Evolutionary conservation across 2,329 filamentous ascomycete genomes (phyloP).

Genomic region (Pseudogymnoascus sp.): DNA sequence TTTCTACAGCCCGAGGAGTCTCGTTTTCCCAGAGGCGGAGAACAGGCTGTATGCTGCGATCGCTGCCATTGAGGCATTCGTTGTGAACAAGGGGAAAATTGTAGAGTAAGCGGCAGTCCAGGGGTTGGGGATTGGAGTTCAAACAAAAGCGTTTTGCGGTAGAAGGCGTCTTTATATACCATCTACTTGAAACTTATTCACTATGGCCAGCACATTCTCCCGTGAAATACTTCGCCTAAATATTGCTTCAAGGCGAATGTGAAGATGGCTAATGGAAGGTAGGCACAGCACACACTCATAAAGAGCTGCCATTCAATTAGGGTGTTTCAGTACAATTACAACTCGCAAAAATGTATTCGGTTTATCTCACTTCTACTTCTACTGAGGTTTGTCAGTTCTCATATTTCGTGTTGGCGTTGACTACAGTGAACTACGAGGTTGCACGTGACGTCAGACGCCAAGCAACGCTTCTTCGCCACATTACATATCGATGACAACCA

Average conservation of each 20-base stretch:
- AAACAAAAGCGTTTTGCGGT: neutral
- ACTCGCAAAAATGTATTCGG: neutral
- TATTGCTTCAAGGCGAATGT: neutral
- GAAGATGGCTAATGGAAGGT: neutral
- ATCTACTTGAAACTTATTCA: neutral
- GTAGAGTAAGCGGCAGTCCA: conserved; percentile 8
- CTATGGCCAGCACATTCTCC: neutral
- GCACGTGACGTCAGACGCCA: neutral
- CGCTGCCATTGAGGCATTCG: conserved; percentile 78
- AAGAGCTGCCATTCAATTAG: neutral
- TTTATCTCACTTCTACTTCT: neutral
- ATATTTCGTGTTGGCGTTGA: neutral
- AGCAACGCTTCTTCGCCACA: neutral
- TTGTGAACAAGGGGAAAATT: conserved; percentile 88
- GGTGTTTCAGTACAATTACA: neutral
- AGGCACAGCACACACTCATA: neutral
- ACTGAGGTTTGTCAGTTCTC: neutral
- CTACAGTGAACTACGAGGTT: neutral
- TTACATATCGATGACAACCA: conserved; percentile 7
- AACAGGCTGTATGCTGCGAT: conserved; percentile 90
- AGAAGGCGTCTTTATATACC: conserved; percentile 7
- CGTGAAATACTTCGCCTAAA: neutral
- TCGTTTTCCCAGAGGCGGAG: conserved; percentile 92
- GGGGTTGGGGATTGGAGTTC: neutral
- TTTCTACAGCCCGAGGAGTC: conserved; percentile 75